Conservation (phyloP, 2,329 filamentous ascomycete species). For the Ceratocystis variospora region DNA sequence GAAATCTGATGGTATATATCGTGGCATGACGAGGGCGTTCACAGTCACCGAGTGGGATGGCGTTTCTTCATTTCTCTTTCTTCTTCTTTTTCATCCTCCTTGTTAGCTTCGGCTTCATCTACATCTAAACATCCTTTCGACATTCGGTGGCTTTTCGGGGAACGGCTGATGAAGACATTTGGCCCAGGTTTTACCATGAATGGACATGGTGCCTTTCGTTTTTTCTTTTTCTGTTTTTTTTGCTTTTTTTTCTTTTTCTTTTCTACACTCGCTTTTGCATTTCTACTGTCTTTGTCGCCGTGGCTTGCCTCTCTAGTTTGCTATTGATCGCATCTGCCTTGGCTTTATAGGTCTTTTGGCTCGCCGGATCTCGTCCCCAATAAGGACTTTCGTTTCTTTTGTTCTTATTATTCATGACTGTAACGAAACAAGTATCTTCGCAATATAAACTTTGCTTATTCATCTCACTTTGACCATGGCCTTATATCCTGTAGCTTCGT, state of each 20-base stretch:
- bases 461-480: not conserved
- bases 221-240: conserved; percentile 3
- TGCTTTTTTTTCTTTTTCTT: not conserved
- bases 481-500: not conserved
- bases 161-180: conserved; percentile 15
- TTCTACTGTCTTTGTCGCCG: not conserved
- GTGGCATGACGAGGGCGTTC: conserved; percentile 14
- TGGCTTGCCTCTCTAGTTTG: not conserved
- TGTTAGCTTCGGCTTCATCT: not conserved
- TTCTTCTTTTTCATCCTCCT: not conserved
- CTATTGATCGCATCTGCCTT: not conserved
- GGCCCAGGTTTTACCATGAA: conserved; percentile 16
- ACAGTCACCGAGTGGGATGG: conserved; percentile 7
- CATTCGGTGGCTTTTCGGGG: conserved; percentile 2
- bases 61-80: conserved; percentile 1
- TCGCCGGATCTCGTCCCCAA: not conserved
- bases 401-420: conserved; percentile 3
- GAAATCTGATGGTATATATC: conserved; percentile 10
- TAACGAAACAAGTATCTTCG: conserved; percentile 5
- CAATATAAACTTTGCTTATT: conserved; percentile 2
- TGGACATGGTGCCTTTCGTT: conserved; percentile 15
- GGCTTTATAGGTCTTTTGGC: not conserved
- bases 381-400: not conserved
- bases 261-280: not conserved
- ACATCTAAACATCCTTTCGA: conserved; percentile 7